Conservation (phyloP, 257 asterid species). For the Solanum tarijense region DNA sequence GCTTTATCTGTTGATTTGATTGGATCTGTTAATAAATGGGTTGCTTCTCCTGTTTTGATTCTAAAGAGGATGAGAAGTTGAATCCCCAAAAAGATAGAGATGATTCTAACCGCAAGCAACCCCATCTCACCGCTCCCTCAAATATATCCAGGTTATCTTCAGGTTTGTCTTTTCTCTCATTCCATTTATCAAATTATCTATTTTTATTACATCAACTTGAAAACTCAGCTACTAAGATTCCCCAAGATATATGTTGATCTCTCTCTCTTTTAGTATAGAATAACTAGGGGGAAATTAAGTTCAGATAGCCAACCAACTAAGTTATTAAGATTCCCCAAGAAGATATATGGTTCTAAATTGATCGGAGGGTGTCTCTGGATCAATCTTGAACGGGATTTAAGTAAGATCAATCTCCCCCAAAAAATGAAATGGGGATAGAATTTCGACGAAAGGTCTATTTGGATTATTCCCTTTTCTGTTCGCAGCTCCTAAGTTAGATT, state of each 20-base stretch:
- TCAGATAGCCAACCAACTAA: neutral
- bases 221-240: neutral
- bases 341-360: slow-evolving; percentile 1
- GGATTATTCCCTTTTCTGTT: neutral
- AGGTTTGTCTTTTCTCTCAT: slow-evolving; percentile 19
- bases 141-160: slow-evolving; percentile 75
- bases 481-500: neutral
- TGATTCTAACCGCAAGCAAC: slow-evolving; percentile 41
- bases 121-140: slow-evolving; percentile 44
- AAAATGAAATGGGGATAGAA: neutral
- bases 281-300: neutral
- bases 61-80: slow-evolving; percentile 70
- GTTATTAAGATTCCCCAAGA: neutral
- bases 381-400: neutral
- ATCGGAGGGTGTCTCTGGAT: neutral
- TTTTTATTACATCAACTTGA: neutral
- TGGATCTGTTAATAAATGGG: slow-evolving; percentile 52
- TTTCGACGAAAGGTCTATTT: neutral
- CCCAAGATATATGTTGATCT: slow-evolving; percentile 4
- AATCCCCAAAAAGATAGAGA: slow-evolving; percentile 47
- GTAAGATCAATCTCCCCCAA: neutral
- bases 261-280: too few species aligned
- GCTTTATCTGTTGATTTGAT: slow-evolving; percentile 14
- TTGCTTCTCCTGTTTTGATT: slow-evolving; percentile 91
- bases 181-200: neutral